Conservation (phyloP, 495 filamentous ascomycete genomes). For the Hyphodiscus hymeniophilus region DNA sequence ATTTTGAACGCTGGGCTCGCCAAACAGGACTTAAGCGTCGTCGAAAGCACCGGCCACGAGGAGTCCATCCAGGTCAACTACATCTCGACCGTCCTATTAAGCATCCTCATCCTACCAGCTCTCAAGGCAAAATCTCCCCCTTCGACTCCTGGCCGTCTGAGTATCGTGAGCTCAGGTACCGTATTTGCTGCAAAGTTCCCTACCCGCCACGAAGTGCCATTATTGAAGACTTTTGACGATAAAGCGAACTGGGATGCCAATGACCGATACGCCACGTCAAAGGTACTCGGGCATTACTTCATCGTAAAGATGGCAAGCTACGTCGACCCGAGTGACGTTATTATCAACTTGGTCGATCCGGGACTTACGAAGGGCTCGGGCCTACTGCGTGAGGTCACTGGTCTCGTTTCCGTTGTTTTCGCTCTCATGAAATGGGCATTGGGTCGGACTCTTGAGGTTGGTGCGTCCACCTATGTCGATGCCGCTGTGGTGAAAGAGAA, state of each 20-base stretch:
- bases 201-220: constrained; percentile 21
- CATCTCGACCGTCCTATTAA: constrained; percentile 37
- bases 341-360: constrained; percentile 38
- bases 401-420: constrained; percentile 11
- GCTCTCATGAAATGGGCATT: constrained; percentile 16
- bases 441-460: constrained; percentile 25
- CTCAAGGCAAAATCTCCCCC: constrained; percentile 28
- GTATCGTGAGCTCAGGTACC: constrained; percentile 29
- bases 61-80: constrained; percentile 34
- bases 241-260: constrained; percentile 20
- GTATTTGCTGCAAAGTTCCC: constrained; percentile 26
- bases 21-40: constrained; percentile 22
- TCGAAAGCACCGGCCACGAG: constrained; percentile 37
- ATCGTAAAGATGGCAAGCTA: constrained; percentile 30
- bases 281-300: constrained; percentile 33
- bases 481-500: constrained; percentile 31
- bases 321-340: constrained; percentile 31
- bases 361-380: constrained; percentile 34
- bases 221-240: constrained; percentile 33
- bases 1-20: constrained; percentile 44
- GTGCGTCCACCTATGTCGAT: constrained; percentile 33
- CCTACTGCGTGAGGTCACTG: constrained; percentile 25
- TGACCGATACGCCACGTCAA: constrained; percentile 32
- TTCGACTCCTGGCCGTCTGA: constrained; percentile 28
- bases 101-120: constrained; percentile 37